A percentile compares a stretch with the other conserved stretches of the same genome.
Conservation (phyloP, 768 basidiomycete species). For the Termitomyces sp. region DNA sequence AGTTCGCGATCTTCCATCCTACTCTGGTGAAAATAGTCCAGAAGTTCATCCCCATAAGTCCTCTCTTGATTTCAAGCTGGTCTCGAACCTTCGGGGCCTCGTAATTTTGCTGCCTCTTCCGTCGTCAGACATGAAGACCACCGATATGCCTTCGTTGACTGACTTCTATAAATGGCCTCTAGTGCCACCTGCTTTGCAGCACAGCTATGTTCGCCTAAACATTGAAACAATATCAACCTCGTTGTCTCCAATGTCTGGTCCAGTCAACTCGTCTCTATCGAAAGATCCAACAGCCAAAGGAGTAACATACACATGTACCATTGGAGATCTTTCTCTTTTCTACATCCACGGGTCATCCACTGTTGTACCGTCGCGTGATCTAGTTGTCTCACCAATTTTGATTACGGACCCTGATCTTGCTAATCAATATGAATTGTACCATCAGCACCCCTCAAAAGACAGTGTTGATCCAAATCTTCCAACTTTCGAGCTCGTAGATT, state of each 20-base stretch:
- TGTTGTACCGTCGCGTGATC: conserved; percentile 8
- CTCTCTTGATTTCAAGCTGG: neutral
- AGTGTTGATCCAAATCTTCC: conserved; percentile 34
- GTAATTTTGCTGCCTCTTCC: conserved; percentile 45
- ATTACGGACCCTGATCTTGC: conserved; percentile 67
- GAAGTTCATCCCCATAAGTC: neutral
- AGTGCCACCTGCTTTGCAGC: conserved; percentile 43
- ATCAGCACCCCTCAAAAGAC: conserved; percentile 33
- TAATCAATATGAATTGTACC: conserved; percentile 44
- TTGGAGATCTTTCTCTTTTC: conserved; percentile 52
- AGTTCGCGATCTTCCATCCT: conserved; percentile 24
- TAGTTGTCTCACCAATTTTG: conserved; percentile 57
- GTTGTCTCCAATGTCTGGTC: conserved; percentile 17
- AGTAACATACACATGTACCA: conserved; percentile 1
- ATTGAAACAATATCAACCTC: conserved; percentile 34
- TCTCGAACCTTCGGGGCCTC: conserved; percentile 27
- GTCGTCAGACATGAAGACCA: conserved; percentile 12
- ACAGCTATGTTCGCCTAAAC: conserved; percentile 49
- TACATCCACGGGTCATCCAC: conserved; percentile 28
- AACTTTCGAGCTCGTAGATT: conserved; percentile 52
- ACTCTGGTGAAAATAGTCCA: conserved; percentile 5
- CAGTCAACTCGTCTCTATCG: neutral
- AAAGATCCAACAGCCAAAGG: neutral
- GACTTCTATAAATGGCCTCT: conserved; percentile 56
- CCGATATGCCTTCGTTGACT: conserved; percentile 8